Evolutionary conservation across 1,139 yeast species (phyloP), one percentile per base, ranked within the genome.

Genomic region (Diutina rugosa): DNA sequence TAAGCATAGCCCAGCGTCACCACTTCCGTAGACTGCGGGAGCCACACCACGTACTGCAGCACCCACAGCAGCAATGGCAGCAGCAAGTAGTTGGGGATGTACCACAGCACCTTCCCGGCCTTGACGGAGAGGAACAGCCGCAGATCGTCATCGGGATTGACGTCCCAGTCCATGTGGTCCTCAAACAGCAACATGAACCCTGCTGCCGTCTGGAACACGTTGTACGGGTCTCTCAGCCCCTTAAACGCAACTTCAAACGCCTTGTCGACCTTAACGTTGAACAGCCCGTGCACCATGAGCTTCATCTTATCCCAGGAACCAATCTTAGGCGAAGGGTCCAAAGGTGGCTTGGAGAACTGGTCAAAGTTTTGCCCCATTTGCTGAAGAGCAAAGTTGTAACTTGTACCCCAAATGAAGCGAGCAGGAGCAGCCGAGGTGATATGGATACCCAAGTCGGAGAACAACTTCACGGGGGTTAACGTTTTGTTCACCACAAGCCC

Each of bases 371-470:
- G 73, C 85, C 88, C 87, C 1, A 85, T 77, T 61, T 90, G 93
- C 61, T 90, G 91, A 48, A 91, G 78, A 1, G 90, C 95, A 47
- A 96, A 91, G 63, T 85, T 90, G 64, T 85, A 85, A 0, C 90
- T 86, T 46, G 85, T 84, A 35, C 96, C 95, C 96, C 97, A 90
- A 0, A 89, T 82, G 51, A 89, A 82, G 46, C 88, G 73, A 0
- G 95, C 81, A 0, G 93, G 84, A 8, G 69, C 67, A 21, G 74
- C 72, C 0, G 95, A 79, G 57, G 77, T 74, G 49, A 87, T 76
- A 16, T 73, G 74, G 59, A 88, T 76, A 12, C 73, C 69, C 60
- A 90, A 66, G 58, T 84, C 84, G 0, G 90, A 79, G 64, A 74
- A 89, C 57, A 87, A 70, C 65, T 91, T 90, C 51, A 90, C 84